Conservation (phyloP, 2,329 filamentous ascomycete genomes). For the Phialophora macrospora region DNA sequence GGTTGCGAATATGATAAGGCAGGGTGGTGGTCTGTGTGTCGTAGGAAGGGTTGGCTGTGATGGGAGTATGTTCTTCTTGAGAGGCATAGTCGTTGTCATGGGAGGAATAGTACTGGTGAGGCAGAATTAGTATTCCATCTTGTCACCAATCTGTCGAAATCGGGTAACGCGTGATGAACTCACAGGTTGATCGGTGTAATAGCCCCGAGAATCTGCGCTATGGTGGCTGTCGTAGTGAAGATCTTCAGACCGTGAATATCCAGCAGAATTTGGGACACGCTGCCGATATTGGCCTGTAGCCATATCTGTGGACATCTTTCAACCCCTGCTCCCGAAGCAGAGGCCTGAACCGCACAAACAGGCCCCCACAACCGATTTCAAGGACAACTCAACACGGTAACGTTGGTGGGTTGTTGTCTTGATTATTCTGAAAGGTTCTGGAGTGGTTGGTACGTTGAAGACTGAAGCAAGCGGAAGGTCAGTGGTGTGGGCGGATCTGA, state of each 20-base stretch:
- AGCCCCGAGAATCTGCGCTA: slow-evolving; percentile 25
- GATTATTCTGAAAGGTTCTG: slow-evolving; percentile 1
- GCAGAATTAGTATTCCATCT: slow-evolving; percentile 15
- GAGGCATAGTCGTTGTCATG: slow-evolving; percentile 24
- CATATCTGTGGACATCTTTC: slow-evolving; percentile 34
- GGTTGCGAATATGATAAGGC: slow-evolving; percentile 42
- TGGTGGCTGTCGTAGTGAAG: slow-evolving; percentile 28
- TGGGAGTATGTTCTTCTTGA: slow-evolving; percentile 23
- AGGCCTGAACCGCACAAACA: slow-evolving; percentile 22
- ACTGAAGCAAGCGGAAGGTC: slow-evolving; percentile 11
- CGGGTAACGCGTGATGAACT: slow-evolving; percentile 13
- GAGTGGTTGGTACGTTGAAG: slow-evolving; percentile 5
- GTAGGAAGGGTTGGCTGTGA: slow-evolving; percentile 25
- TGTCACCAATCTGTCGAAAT: not conserved
- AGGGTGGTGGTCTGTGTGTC: slow-evolving; percentile 26
- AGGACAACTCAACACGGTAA: not conserved
- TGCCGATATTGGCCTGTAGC: slow-evolving; percentile 32
- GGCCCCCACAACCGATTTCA: slow-evolving; percentile 2
- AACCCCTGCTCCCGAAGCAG: slow-evolving; percentile 15
- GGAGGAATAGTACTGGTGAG: slow-evolving; percentile 27
- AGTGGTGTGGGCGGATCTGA: slow-evolving; percentile 10
- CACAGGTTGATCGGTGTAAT: slow-evolving; percentile 30
- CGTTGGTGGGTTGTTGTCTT: slow-evolving; percentile 1
- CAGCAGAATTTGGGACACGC: slow-evolving; percentile 23
- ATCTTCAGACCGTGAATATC: slow-evolving; percentile 23